A percentile compares a stretch with the other conserved stretches of the same genome.
Conservation (phyloP, 495 filamentous ascomycete species). For the Amorphotheca resinae region DNA sequence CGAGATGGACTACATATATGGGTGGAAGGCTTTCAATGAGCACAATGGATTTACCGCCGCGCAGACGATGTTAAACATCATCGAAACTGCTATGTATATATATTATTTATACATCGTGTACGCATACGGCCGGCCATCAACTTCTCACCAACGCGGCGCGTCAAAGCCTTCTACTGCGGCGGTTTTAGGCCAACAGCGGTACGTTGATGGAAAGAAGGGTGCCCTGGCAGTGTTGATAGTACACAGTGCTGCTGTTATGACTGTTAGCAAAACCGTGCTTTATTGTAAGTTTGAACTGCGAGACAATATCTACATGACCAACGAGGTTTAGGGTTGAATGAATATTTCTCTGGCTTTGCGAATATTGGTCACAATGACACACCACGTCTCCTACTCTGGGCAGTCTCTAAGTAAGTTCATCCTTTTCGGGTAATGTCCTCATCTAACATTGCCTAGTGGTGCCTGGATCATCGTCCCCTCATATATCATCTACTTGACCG, state of each 20-base stretch:
- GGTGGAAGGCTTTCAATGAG: conserved; percentile 60
- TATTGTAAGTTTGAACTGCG: conserved; percentile 51
- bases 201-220: conserved; percentile 44
- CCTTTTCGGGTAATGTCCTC: background rate
- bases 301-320: background rate
- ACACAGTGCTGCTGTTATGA: conserved; percentile 64
- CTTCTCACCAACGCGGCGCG: conserved; percentile 24
- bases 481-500: conserved; percentile 58
- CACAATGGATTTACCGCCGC: conserved; percentile 70
- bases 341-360: conserved; percentile 62
- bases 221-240: conserved; percentile 53
- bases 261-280: conserved; percentile 73
- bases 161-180: conserved; percentile 30
- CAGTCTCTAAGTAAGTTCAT: conserved; percentile 63
- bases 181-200: conserved; percentile 36
- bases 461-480: conserved; percentile 63
- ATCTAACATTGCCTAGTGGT: conserved; percentile 38
- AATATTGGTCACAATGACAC: conserved; percentile 67
- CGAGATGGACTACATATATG: conserved; percentile 72
- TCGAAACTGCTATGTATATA: conserved; percentile 61
- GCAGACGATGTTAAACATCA: conserved; percentile 57
- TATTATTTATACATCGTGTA: conserved; percentile 55
- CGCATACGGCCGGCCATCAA: conserved; percentile 28
- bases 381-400: conserved; percentile 52
- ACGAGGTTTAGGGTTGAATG: conserved; percentile 50